A percentile compares a stretch with the other conserved stretches of the same genome.
Evolutionary conservation across 2,329 filamentous ascomycete genomes (phyloP).

Genomic region (Cytospora piceicola): DNA sequence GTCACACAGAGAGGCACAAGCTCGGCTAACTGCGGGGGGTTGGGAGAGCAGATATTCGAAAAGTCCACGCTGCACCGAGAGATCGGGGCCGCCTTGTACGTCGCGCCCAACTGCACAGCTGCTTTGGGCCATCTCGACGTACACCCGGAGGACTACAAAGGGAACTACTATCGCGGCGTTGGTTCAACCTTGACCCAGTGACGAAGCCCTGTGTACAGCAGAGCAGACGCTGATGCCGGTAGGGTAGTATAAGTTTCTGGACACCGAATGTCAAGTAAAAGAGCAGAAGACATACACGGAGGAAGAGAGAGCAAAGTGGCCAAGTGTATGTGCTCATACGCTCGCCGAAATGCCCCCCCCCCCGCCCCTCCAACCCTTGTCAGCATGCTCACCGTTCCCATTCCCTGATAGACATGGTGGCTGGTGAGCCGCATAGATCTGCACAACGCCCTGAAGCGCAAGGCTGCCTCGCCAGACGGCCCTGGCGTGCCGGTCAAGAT

Average conservation of each 20-base stretch:
- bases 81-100: slow-evolving; percentile 22
- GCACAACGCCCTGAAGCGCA: slow-evolving; percentile 23
- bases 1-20: no score
- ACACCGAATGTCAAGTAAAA: slow-evolving; percentile 14
- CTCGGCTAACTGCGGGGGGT: not conserved
- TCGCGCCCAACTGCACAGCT: slow-evolving; percentile 29
- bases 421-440: slow-evolving; percentile 24
- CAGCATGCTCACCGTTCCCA: not conserved
- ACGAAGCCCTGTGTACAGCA: no score
- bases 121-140: slow-evolving; percentile 22
- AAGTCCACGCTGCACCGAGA: slow-evolving; percentile 22
- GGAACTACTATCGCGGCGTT: slow-evolving; percentile 19
- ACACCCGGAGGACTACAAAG: slow-evolving; percentile 11
- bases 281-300: not conserved
- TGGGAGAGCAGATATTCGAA: slow-evolving; percentile 22
- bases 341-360: not conserved
- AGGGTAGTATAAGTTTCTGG: slow-evolving; percentile 21
- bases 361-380: not conserved
- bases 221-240: not conserved
- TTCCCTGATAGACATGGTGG: slow-evolving; percentile 20
- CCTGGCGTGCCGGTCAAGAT: slow-evolving; percentile 20
- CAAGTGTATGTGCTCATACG: slow-evolving; percentile 17
- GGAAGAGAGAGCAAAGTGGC: slow-evolving; percentile 14
- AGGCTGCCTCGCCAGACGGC: slow-evolving; percentile 12
- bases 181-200: not conserved